These are phyloP conservation scores for Pogostemon cablin DNA, from an alignment of 257 asterid species.

Conservation along the genomic window DNA sequence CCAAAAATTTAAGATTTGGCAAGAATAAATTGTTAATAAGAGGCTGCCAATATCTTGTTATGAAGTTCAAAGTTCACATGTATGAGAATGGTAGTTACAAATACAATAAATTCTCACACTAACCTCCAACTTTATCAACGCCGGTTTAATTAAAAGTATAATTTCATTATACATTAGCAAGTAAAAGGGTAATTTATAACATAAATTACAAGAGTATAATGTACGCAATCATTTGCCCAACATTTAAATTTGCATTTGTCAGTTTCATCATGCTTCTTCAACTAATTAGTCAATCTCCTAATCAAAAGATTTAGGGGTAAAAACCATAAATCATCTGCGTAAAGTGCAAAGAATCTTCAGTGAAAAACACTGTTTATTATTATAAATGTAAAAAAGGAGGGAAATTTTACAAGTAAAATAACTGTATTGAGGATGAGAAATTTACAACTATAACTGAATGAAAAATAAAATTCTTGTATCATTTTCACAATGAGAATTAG, in stretches of 20 bases:
- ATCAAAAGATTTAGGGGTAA: no score
- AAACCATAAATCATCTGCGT: background rate
- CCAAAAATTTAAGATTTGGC: background rate
- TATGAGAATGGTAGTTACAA: conserved; percentile 11
- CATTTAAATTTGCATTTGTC: background rate
- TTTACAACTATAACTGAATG: conserved; percentile 24
- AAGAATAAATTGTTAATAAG: background rate
- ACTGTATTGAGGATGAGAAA: conserved; percentile 22
- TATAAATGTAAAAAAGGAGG: conserved; percentile 9
- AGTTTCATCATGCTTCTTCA: background rate
- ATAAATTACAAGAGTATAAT: no score
- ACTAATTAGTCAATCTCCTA: no score
- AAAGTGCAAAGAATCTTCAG: background rate
- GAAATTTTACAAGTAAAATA: conserved; percentile 36
- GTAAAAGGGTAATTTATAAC: no score
- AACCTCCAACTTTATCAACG: background rate
- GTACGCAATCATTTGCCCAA: no score
- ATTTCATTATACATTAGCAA: no score
- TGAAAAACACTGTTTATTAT: background rate
- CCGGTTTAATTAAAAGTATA: no score
- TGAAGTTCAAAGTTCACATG: conserved; percentile 14
- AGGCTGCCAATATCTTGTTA: background rate
- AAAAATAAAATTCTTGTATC: conserved; percentile 19
- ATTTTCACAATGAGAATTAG: background rate
- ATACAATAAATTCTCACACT: background rate